Percentiles rank a stretch among this genome's conserved stretches.
These are phyloP conservation scores for Dictyostelium citrinum DNA, from an alignment of 78 protist species.

Conservation along the genomic window DNA sequence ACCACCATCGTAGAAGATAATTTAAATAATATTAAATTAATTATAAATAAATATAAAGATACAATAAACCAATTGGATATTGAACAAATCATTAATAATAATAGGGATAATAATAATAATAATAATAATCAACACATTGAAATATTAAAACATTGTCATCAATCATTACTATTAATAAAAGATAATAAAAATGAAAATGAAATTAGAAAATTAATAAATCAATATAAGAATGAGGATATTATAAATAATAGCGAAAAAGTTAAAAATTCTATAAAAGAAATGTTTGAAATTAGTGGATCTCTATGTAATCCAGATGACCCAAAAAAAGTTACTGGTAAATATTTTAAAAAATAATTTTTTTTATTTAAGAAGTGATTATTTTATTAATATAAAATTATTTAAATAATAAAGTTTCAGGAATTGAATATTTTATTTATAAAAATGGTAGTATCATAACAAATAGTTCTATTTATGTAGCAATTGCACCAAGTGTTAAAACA, in stretches of 20 bases:
- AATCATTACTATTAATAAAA: background rate
- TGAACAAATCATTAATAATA: background rate
- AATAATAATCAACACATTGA: background rate
- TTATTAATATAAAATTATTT: too few relatives aligned
- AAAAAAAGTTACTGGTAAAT: background rate
- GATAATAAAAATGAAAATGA: background rate
- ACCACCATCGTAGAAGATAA: background rate
- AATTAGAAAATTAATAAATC: background rate
- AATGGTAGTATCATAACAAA: background rate
- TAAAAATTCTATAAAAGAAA: background rate
- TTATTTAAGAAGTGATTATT: too few relatives aligned
- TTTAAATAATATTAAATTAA: background rate
- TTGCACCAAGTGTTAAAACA: background rate
- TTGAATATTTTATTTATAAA: too few relatives aligned
- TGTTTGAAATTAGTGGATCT: background rate
- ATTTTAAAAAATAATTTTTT: too few relatives aligned
- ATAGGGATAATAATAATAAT: too few relatives aligned
- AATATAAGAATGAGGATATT: background rate
- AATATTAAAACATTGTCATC: background rate
- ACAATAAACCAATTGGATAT: background rate
- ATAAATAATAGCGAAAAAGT: background rate
- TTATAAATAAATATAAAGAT: background rate
- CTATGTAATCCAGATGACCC: background rate
- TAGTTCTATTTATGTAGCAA: background rate
- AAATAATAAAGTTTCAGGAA: background rate